A percentile compares a stretch with the other conserved stretches of the same genome.
phyloP scores from a whole-genome alignment of 345 rosid species.

The Moricandia arvensis region DNA sequence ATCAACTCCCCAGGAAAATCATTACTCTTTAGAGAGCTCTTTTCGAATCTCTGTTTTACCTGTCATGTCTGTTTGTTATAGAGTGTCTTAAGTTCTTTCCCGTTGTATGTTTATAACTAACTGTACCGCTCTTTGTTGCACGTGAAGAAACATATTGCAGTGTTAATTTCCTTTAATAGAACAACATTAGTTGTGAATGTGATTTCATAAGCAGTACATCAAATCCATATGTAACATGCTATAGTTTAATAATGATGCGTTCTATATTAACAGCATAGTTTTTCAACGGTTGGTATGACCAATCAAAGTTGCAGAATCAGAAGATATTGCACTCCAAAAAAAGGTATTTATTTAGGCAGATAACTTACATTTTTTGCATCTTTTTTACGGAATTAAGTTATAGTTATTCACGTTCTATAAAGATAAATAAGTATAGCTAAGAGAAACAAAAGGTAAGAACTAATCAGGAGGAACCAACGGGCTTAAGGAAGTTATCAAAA shows the following conservation, averaged over 20 bases:
- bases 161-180: background rate
- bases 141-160: slow-evolving; percentile 9
- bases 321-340: background rate
- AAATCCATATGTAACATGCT: background rate
- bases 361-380: background rate
- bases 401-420: slow-evolving; percentile 16
- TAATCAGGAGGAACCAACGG: slow-evolving; percentile 56
- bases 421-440: background rate
- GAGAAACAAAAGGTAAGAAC: background rate
- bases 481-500: slow-evolving; percentile 56
- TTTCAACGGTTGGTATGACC: background rate
- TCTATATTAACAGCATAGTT: background rate
- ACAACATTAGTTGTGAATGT: slow-evolving; percentile 4
- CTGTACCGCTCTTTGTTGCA: slow-evolving; percentile 24
- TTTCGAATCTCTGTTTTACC: slow-evolving; percentile 28
- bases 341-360: background rate
- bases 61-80: slow-evolving; percentile 31
- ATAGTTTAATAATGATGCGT: background rate
- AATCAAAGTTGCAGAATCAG: background rate
- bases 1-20: slow-evolving; percentile 69
- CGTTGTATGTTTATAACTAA: slow-evolving; percentile 28
- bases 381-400: background rate
- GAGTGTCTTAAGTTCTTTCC: slow-evolving; percentile 18
- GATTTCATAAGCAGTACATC: background rate
- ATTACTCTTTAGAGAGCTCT: slow-evolving; percentile 36